Conservation (phyloP, 2,329 filamentous ascomycete species). For the Podosphaera xanthii region DNA sequence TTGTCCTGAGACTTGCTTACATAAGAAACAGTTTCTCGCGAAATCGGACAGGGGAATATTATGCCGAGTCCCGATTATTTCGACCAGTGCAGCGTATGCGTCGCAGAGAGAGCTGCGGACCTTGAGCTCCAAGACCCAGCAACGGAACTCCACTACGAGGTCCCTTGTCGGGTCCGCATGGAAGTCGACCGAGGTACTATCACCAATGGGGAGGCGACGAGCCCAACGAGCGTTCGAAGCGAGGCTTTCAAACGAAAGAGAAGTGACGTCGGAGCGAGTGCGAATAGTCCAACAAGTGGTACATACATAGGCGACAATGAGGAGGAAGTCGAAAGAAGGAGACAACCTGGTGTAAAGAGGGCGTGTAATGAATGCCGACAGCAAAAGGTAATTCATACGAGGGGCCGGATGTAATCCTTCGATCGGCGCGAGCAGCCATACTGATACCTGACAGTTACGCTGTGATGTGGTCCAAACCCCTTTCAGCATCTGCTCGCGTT, state of each 20-base stretch:
- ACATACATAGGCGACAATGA: slow-evolving; percentile 26
- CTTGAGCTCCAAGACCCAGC: not conserved
- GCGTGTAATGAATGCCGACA: slow-evolving; percentile 71
- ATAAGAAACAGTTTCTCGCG: not conserved
- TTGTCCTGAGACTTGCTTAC: not conserved
- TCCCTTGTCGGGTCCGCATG: not conserved
- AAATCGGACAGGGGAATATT: not conserved
- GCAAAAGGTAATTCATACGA: slow-evolving; percentile 44
- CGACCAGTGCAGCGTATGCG: not conserved
- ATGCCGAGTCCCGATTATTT: not conserved
- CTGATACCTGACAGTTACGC: slow-evolving; percentile 33
- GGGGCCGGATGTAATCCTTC: not conserved
- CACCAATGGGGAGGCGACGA: slow-evolving; percentile 6
- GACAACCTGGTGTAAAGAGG: slow-evolving; percentile 49
- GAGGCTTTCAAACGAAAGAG: slow-evolving; percentile 32
- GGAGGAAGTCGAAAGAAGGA: slow-evolving; percentile 33
- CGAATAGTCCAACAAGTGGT: slow-evolving; percentile 36
- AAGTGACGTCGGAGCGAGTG: slow-evolving; percentile 24
- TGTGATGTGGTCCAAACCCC: slow-evolving; percentile 70
- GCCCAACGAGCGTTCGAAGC: slow-evolving; percentile 11
- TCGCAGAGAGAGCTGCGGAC: not conserved
- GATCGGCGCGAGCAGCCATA: slow-evolving; percentile 4
- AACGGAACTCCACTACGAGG: not conserved
- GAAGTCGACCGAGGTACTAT: not conserved
- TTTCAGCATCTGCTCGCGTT: slow-evolving; percentile 55